phyloP scores from a whole-genome alignment of 2,329 filamentous ascomycete genomes.

The Verticillium albo-atrum region DNA sequence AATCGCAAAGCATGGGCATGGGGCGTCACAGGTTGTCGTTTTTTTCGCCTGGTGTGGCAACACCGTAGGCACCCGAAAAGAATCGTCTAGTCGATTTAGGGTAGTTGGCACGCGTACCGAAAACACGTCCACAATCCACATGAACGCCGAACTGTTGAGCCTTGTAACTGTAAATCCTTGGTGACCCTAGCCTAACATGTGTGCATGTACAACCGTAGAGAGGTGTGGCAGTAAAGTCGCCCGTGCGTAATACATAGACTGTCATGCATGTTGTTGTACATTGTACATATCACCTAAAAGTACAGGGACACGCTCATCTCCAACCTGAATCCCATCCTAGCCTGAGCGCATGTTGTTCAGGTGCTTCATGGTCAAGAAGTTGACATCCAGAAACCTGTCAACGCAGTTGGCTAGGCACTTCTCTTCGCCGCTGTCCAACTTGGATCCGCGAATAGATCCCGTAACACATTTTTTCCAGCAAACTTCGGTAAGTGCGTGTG shows the following conservation, averaged over 20 bases:
- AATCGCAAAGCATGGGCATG: constrained; percentile 13
- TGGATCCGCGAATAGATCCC: constrained; percentile 62
- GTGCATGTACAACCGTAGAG: too few species aligned
- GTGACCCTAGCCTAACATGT: neutral
- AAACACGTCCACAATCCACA: constrained; percentile 1
- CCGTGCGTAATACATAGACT: neutral
- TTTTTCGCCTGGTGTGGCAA: constrained; percentile 5
- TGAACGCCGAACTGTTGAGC: neutral
- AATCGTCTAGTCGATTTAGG: constrained; percentile 8
- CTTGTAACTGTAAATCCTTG: neutral
- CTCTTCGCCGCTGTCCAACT: constrained; percentile 75
- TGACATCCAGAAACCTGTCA: constrained; percentile 87
- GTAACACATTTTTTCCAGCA: constrained; percentile 97
- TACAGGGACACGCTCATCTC: neutral
- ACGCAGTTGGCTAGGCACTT: constrained; percentile 88
- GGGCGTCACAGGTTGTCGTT: constrained; percentile 14
- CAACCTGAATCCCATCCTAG: neutral
- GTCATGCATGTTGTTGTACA: neutral
- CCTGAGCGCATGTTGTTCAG: constrained; percentile 56
- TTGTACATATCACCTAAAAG: neutral
- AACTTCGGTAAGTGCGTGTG: constrained; percentile 58
- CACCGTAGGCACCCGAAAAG: neutral
- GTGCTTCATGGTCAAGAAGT: constrained; percentile 79
- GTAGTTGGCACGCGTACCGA: neutral
- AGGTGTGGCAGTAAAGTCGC: neutral